Evolutionary conservation across 148 eudicot species (phyloP).

Genomic region (Drosera capensis): DNA sequence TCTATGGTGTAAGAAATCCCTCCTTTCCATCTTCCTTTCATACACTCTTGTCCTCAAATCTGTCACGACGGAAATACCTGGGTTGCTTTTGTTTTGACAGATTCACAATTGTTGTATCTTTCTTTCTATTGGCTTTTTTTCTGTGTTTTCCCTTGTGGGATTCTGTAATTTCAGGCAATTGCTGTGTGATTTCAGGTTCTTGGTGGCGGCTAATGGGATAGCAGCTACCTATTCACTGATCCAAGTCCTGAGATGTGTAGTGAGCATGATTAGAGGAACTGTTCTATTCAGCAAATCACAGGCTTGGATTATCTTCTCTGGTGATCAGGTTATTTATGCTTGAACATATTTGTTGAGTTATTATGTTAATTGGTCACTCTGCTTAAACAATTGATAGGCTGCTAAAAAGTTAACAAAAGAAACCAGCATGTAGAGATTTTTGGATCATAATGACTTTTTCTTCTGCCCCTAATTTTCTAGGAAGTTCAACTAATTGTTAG

Average conservation of each 20-base stretch:
- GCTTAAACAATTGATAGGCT: no score
- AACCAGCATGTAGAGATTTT: no score
- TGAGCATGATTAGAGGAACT: constrained; percentile 62
- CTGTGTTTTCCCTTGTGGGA: no score
- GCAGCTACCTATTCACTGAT: constrained; percentile 69
- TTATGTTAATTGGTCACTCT: not conserved
- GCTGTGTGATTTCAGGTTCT: constrained; percentile 38
- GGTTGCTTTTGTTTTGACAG: not conserved
- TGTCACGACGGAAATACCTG: no score
- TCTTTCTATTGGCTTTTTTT: not conserved
- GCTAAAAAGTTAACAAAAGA: not conserved
- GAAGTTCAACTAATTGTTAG: no score
- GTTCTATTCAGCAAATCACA: constrained; percentile 77
- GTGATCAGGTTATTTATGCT: constrained; percentile 52
- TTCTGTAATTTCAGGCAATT: no score
- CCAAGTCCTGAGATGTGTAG: constrained; percentile 62
- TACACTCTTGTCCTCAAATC: no score
- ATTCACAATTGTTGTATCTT: not conserved
- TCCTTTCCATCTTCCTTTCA: not conserved
- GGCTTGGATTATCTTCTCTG: constrained; percentile 90
- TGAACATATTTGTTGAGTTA: not conserved
- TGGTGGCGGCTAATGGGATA: constrained; percentile 73
- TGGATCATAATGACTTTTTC: no score
- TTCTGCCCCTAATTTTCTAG: no score
- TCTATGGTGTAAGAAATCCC: constrained; percentile 53